A percentile compares a stretch with the other conserved stretches of the same genome.
Conservation (phyloP, 805 yeast genomes). For the Wickerhamiella kazuoi region DNA sequence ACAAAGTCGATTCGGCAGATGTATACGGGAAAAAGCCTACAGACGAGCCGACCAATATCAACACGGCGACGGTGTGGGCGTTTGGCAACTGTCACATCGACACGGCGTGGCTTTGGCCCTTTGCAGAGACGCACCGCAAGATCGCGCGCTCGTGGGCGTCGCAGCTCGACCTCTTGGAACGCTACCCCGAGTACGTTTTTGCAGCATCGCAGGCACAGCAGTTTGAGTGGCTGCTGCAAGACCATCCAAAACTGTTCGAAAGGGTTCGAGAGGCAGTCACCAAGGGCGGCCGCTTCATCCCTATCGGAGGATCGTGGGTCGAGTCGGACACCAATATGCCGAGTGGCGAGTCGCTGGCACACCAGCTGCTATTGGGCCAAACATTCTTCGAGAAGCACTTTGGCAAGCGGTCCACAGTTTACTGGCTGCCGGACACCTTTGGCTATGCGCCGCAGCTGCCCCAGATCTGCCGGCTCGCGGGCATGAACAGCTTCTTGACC, state of each 20-base stretch:
- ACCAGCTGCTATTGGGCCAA: conserved; percentile 87
- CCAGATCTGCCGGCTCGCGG: conserved; percentile 76
- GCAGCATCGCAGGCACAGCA: conserved; percentile 96
- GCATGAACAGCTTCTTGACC: conserved; percentile 68
- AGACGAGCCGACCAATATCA: conserved; percentile 8
- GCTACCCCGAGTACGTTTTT: conserved; percentile 83
- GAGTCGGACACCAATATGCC: conserved; percentile 95
- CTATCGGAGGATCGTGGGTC: conserved; percentile 96
- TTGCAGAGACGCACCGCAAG: conserved; percentile 85
- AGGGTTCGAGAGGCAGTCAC: conserved; percentile 44
- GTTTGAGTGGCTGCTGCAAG: conserved; percentile 74
- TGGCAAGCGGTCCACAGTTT: conserved; percentile 55
- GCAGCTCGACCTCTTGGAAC: conserved; percentile 66
- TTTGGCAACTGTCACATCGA: conserved; percentile 95
- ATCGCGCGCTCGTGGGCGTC: conserved; percentile 92
- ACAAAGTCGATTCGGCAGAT: conserved; percentile 39
- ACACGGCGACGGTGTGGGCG: conserved; percentile 39
- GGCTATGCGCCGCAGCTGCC: conserved; percentile 95
- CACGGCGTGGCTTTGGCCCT: conserved; percentile 99
- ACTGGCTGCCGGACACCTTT: conserved; percentile 96
- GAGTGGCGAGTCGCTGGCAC: conserved; percentile 72
- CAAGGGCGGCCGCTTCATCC: conserved; percentile 53
- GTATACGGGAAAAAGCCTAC: conserved; percentile 29
- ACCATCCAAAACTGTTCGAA: conserved; percentile 65
- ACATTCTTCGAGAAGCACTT: conserved; percentile 64